Evolutionary conservation across 306 rosid genomes (phyloP).

Genomic region (Alnus glutinosa): DNA sequence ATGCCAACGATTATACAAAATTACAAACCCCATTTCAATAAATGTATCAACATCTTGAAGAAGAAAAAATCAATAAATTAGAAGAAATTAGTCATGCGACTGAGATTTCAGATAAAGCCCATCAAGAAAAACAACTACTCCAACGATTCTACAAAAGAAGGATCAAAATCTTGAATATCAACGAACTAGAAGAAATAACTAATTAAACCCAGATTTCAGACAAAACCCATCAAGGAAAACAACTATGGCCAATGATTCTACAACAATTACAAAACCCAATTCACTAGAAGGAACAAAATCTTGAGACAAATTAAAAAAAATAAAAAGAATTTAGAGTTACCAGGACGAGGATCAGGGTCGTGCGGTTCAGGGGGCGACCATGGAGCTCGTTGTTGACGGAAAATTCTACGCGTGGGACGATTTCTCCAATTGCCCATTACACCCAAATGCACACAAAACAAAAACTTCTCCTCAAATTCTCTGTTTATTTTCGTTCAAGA

Average conservation of each 20-base stretch:
- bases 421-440: constrained; percentile 78
- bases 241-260: background rate
- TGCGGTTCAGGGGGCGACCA: constrained; percentile 30
- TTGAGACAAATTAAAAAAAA: background rate
- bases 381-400: constrained; percentile 50
- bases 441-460: background rate
- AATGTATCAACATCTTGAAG: background rate
- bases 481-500: background rate
- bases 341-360: constrained; percentile 55
- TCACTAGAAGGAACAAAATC: background rate
- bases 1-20: background rate
- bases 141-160: no score
- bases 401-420: constrained; percentile 50
- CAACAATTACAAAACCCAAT: constrained; percentile 2
- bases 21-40: background rate
- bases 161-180: background rate
- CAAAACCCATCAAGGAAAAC: background rate
- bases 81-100: no score
- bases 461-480: background rate
- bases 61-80: no score
- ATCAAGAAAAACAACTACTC: no score
- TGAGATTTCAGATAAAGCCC: no score
- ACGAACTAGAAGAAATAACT: background rate
- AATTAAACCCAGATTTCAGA: background rate
- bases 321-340: constrained; percentile 27